phyloP scores from a whole-genome alignment of 2,329 filamentous ascomycete genomes.

The Fusarium compactum region DNA sequence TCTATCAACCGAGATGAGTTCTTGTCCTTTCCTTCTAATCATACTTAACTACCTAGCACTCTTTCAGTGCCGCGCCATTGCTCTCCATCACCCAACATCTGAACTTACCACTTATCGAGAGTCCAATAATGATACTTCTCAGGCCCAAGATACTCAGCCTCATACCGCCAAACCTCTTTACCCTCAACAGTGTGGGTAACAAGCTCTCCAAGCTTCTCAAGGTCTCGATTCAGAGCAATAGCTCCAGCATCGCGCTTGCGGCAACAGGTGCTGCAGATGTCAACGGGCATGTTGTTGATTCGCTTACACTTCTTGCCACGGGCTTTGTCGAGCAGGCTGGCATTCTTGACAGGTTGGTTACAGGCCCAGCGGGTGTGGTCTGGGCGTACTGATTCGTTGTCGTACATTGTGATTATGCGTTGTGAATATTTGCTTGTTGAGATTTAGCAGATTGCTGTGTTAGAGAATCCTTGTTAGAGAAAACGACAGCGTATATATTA shows the following conservation, averaged over 20 bases:
- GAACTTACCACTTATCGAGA: neutral
- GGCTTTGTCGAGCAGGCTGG: neutral
- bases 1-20: neutral
- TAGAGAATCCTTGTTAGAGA: too few relatives aligned
- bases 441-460: too few relatives aligned
- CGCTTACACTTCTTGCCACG: neutral
- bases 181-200: neutral
- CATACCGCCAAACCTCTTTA: neutral
- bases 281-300: neutral
- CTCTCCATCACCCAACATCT: fast-evolving
- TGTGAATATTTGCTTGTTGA: too few relatives aligned
- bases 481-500: too few relatives aligned
- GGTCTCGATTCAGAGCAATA: neutral
- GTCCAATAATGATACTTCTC: neutral
- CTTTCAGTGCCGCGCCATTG: neutral
- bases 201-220: neutral
- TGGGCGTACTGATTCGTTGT: neutral
- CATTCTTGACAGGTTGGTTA: neutral
- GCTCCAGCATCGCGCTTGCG: neutral
- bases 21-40: too few relatives aligned
- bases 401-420: too few relatives aligned
- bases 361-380: neutral
- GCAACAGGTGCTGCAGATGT: neutral
- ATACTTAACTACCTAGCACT: neutral
- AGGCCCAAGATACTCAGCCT: neutral